Percentiles rank a stretch among this genome's conserved stretches.
Conservation (phyloP, 2,329 filamentous ascomycete species). For the Diplodia scrobiculata region DNA sequence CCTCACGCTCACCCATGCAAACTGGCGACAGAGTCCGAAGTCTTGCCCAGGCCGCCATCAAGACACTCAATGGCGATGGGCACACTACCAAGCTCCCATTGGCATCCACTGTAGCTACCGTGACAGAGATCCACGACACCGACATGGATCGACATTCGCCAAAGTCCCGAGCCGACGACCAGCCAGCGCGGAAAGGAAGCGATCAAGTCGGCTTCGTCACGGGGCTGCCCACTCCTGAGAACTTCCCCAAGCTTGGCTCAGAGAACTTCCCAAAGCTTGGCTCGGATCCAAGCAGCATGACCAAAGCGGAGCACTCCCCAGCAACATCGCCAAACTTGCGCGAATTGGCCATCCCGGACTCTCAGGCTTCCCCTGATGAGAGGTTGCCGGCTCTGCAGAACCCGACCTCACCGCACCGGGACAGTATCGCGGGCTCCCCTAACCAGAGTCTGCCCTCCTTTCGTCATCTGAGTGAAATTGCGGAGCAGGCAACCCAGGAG, state of each 20-base stretch:
- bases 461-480: slow-evolving; percentile 41
- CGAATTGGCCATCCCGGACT: slow-evolving; percentile 40
- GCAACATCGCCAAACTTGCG: slow-evolving; percentile 39
- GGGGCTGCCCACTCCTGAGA: slow-evolving; percentile 22
- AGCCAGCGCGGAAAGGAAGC: not conserved
- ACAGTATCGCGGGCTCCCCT: slow-evolving; percentile 38
- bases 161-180: not conserved
- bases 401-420: slow-evolving; percentile 38
- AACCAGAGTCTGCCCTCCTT: slow-evolving; percentile 41
- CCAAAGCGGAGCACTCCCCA: slow-evolving; percentile 32
- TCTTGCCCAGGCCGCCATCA: slow-evolving; percentile 11
- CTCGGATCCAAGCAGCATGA: not conserved
- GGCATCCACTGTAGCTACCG: slow-evolving; percentile 14
- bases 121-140: slow-evolving; percentile 18
- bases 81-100: slow-evolving; percentile 13
- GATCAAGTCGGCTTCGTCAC: not conserved
- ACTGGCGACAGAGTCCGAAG: not conserved
- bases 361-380: slow-evolving; percentile 37
- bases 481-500: slow-evolving; percentile 41
- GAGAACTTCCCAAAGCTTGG: slow-evolving; percentile 17
- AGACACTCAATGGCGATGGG: slow-evolving; percentile 8
- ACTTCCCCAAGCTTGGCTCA: slow-evolving; percentile 2
- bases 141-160: slow-evolving; percentile 26
- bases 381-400: slow-evolving; percentile 45
- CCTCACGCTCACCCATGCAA: slow-evolving; percentile 12